Base-by-base conservation (phyloP, 2,329 filamentous ascomycete genomes). In the Cephalotrichum gorgonifer region DNA sequence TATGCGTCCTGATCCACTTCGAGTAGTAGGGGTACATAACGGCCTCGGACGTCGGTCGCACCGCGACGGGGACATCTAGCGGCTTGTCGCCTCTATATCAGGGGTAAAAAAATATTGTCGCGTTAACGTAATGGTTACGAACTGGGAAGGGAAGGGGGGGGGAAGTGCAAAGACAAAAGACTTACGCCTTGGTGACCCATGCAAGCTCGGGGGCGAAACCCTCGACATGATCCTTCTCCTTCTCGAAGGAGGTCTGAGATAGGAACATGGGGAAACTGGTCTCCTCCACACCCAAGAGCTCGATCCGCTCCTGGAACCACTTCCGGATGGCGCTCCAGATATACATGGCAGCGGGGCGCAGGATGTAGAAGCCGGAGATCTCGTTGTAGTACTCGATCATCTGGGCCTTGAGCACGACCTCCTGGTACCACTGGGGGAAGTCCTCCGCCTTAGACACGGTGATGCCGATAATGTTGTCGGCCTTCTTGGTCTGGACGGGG, bases 231-330 rank as follows among this genome's bases (percentile, higher is more conserved):
- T 93, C 87, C 77, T 96, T 96, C 69, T 96, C 90, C 64, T 79
- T 79, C 63, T 81, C 77, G 55, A 98, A 72, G 38, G 94, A 94
- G 69, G 94, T 94, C 62, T 87, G 76, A 17, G 88, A 95, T 55
- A 98, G 80, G 70, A 96, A 98, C 66, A 98, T 85, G 52, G 93
- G 93, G 68, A 98, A 98, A 66, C 88, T 95, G 64, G 88, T 86
- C 73, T 98, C 94, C 67, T 93, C 87, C 50, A 97, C 91, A 50
- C 88, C 90, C 74, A 97, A 79, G 45, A 78, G 81, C 75, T 95
- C 90, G 64, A 97, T 98, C 58, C 82, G 79, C 57, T 73, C 71
- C 57, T 78, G 74, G 66, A 85, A 85, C 79, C 79, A 84, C 57
- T 79, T 78, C 59, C 79, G 76, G 54, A 85, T 83, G 27, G 71